Base-by-base conservation (phyloP, 768 basidiomycete species). In the Boletus eberwhitei region DNA sequence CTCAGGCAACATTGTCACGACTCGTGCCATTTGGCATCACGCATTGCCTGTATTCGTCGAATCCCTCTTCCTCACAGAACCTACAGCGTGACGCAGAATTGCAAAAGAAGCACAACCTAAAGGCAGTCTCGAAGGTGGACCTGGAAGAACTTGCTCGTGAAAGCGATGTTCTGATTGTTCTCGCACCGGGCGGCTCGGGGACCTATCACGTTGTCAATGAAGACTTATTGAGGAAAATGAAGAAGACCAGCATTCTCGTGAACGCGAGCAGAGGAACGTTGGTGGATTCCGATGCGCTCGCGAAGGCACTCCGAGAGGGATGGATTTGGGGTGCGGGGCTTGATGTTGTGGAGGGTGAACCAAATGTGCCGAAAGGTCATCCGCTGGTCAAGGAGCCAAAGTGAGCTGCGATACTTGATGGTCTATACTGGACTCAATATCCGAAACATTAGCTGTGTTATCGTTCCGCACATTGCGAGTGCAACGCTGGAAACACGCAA, bases 311-410 rank as follows among this genome's bases (percentile, higher is more conserved):
- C 40, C 68, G 75, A 43, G 83, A 88, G 56, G 80, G 79, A 3
- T 86, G 87, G 83, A 88, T 99, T 22, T 95, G 88, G 79, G 94
- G 85, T 22, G 97, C 97, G 0, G 96, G 93, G 0, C 63, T 99
- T 12, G 96, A 99, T 69, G 96, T 98, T 35, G 85, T 98, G 8
- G 91, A 93, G 59, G 93, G 93, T 19, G 95, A 98, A 68, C 95
- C 95, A 0, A 71, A 86, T 42, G 77, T 99, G 26, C 62, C 71
- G 1, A 68, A 73, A 3, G 86, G 88, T 57, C 94, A 99, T 67
- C 86, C 89, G 4, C 70, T 99, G 44, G 83, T 96, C 42, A 83
- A 80, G 62, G 84, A 90, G 51, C 85, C 86, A 16, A 81, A 83
- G 84, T 93, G 62, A 64, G 73, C 73, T 52, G 3, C 22, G 13